Evolutionary conservation across 169 alveolate genomes (phyloP), one percentile per base, ranked within the genome.

Genomic region (Hepatocystis sp.): DNA sequence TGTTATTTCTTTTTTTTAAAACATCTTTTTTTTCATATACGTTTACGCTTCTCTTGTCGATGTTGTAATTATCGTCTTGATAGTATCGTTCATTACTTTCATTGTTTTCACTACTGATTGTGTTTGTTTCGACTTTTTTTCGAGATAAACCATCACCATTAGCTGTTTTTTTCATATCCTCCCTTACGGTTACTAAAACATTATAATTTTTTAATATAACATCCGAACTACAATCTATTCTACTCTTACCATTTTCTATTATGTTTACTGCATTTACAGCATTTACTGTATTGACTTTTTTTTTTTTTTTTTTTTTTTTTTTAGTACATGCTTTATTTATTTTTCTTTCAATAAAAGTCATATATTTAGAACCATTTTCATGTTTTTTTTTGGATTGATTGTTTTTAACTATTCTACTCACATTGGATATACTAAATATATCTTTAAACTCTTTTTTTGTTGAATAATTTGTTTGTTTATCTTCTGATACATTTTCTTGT

Each of bases 1-100:
- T 36, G 30, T 81, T 67, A 39, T 81, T 81, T 60, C 89, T 4
- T 52, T 63, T 81, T 81, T 63, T 81, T 15, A 81, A n/a, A 3
- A 81, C 46, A 28, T 81, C 89, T n/a, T 63, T 81, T 32, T 81
- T 81, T 42, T 81, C 89, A 25, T 61, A 61, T 0, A 81, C 23
- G 13, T 81, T 81, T 2, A 81, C 40, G 46, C 49, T 47, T 55
- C 89, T 30, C 42, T 39, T 36, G 63, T 81, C 89, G 19, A 81
- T 81, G 8, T 52, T 30, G 61, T 81, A 81, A 17, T 67, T 47
- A n/a, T 30, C 36, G 25, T 63, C 89, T 30, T 71, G 28, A 53
- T 81, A 81, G 32, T 42, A 46, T 1, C 5, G 5, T 21, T 58
- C 86, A 11, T 52, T n/a, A 2, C 27, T 0, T 30, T 10, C 5